Conservation (phyloP, 805 yeast species). For the Ogataea degrootiae region DNA sequence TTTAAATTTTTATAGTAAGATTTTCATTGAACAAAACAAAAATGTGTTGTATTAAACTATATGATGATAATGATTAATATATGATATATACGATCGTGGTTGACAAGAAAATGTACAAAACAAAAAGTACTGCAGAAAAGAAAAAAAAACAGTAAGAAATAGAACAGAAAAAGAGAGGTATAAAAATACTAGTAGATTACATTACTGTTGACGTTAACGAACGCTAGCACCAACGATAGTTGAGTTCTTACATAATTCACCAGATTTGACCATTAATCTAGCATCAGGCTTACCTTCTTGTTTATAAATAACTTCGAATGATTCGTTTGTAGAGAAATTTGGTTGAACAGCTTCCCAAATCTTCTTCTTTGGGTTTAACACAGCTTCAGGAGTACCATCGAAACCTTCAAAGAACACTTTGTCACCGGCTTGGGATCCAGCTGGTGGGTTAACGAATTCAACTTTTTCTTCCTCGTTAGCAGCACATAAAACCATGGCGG, state of each 20-base stretch:
- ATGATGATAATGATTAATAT: no score
- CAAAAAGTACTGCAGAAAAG: no score
- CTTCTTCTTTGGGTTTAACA: conserved; percentile 96
- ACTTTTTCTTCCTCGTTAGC: conserved; percentile 65
- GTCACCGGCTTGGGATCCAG: conserved; percentile 91
- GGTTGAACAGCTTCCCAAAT: conserved; percentile 96
- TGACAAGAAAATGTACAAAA: no score
- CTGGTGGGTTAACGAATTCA: conserved; percentile 94
- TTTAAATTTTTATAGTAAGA: no score
- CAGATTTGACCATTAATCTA: conserved; percentile 73
- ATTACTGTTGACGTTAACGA: conserved; percentile 39
- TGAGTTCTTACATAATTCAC: conserved; percentile 70
- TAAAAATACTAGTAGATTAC: background rate
- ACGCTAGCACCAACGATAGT: conserved; percentile 75
- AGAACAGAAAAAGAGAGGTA: background rate
- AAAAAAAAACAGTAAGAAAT: background rate
- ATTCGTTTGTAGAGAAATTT: conserved; percentile 73
- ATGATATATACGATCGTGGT: no score
- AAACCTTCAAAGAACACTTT: conserved; percentile 91
- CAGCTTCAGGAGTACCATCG: conserved; percentile 85
- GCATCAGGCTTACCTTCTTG: conserved; percentile 69
- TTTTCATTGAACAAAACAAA: no score
- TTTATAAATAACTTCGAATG: conserved; percentile 73
- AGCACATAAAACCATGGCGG: conserved; percentile 96
- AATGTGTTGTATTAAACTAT: no score